These are phyloP conservation scores for Scutellaria barbata DNA, from an alignment of 257 asterid species.

Conservation along the genomic window DNA sequence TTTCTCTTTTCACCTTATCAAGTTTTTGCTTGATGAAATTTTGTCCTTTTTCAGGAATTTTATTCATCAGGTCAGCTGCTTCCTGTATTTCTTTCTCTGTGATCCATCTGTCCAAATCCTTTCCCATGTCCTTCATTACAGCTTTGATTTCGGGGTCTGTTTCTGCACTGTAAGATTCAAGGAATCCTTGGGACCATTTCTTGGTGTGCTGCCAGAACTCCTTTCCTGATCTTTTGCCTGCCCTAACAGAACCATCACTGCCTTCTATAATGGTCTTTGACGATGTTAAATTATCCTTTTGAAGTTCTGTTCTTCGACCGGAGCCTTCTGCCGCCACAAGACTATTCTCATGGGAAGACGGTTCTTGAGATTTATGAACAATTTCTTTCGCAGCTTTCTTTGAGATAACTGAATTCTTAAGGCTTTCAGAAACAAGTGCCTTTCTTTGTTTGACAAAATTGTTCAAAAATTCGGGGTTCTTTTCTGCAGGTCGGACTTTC, in stretches of 20 bases:
- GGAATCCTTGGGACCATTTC: constrained; percentile 90
- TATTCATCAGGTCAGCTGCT: constrained; percentile 77
- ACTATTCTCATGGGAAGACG: constrained; percentile 45
- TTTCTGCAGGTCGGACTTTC: constrained; percentile 82
- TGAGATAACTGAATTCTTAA: constrained; percentile 41
- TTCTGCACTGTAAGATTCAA: constrained; percentile 81
- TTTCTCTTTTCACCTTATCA: constrained; percentile 83
- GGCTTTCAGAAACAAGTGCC: constrained; percentile 46
- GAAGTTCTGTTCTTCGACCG: constrained; percentile 30
- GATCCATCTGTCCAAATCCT: constrained; percentile 95
- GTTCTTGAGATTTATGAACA: constrained; percentile 44
- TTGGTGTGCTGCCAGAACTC: constrained; percentile 97
- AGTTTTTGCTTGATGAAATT: constrained; percentile 67
- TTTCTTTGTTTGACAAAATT: constrained; percentile 53
- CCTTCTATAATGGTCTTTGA: constrained; percentile 78
- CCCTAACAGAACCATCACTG: constrained; percentile 84
- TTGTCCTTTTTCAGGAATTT: constrained; percentile 74
- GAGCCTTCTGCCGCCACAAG: constrained; percentile 36
- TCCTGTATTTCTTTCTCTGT: constrained; percentile 92
- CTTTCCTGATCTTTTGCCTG: constrained; percentile 78
- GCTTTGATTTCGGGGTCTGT: constrained; percentile 83
- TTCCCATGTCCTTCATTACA: constrained; percentile 79
- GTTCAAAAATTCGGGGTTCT: constrained; percentile 64
- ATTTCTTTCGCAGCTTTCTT: constrained; percentile 39
- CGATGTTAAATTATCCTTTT: constrained; percentile 43